phyloP scores from a whole-genome alignment of 1,139 yeast species.

The Magnusiomyces suaveolens region DNA sequence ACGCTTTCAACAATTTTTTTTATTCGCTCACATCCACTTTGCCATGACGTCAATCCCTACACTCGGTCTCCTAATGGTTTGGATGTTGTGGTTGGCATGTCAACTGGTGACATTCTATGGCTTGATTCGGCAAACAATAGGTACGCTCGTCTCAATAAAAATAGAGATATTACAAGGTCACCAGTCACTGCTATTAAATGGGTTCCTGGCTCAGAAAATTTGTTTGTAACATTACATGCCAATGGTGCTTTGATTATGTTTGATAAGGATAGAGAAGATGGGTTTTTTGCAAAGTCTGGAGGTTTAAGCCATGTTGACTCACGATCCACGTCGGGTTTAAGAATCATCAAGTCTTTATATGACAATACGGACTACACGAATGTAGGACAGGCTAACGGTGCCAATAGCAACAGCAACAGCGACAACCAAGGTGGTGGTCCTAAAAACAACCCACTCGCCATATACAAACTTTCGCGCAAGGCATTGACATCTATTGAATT shows the following conservation, averaged over 20 bases:
- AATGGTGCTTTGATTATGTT: constrained; percentile 36
- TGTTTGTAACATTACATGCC: constrained; percentile 35
- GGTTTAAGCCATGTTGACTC: constrained; percentile 20
- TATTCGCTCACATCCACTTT: constrained; percentile 35
- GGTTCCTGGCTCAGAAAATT: constrained; percentile 34
- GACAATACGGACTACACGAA: background rate
- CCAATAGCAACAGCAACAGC: constrained; percentile 2
- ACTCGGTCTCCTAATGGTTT: constrained; percentile 35
- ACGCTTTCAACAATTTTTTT: constrained; percentile 34
- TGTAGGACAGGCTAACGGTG: background rate
- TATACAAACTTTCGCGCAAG: constrained; percentile 50
- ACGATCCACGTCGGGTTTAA: constrained; percentile 23
- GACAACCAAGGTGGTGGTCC: background rate
- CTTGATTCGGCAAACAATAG: constrained; percentile 39
- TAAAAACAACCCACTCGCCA: constrained; percentile 43
- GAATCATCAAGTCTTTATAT: constrained; percentile 23
- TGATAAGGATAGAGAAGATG: constrained; percentile 38
- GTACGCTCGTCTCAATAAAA: constrained; percentile 44
- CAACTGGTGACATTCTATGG: constrained; percentile 51
- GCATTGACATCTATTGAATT: constrained; percentile 45
- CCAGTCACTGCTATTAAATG: constrained; percentile 35
- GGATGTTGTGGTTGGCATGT: constrained; percentile 44
- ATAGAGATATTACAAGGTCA: constrained; percentile 32
- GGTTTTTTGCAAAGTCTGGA: constrained; percentile 21
- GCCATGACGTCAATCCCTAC: constrained; percentile 32